These are phyloP conservation scores for Populus ilicifolia DNA, from an alignment of 345 rosid species.

Conservation along the genomic window DNA sequence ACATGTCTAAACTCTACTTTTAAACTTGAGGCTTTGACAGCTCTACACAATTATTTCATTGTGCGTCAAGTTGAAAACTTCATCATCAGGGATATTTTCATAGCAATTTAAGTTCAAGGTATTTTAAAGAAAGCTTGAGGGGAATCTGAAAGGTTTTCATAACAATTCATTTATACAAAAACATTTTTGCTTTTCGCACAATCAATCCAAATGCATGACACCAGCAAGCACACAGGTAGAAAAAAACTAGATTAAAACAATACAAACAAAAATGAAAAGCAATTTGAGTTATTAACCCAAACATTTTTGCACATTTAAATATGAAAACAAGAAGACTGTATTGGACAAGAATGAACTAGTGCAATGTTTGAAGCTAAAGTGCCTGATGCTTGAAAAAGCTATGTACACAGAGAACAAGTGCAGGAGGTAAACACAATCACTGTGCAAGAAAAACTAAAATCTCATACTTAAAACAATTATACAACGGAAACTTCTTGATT, in stretches of 20 bases:
- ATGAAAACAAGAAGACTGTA: not conserved
- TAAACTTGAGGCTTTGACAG: not conserved
- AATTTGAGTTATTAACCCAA: not conserved
- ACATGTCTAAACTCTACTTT: not conserved
- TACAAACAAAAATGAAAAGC: not conserved
- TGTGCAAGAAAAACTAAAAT: not conserved
- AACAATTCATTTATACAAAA: too few relatives aligned
- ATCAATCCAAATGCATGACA: not conserved
- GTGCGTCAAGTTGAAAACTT: not conserved
- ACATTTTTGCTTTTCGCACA: not conserved
- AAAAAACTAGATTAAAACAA: not conserved
- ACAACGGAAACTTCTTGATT: not conserved
- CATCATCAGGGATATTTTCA: not conserved
- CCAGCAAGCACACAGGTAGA: not conserved
- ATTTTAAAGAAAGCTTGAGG: not conserved
- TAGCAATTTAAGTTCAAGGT: not conserved
- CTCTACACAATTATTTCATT: not conserved
- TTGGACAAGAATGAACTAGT: not conserved
- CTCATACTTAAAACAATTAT: not conserved
- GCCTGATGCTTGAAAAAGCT: not conserved
- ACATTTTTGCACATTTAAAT: not conserved
- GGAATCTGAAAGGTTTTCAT: not conserved
- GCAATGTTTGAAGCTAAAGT: not conserved
- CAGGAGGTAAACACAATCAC: not conserved
- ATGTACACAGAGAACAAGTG: not conserved